phyloP scores from a whole-genome alignment of 164 flowering plant species.

The Kalanchoe fedtschenkoi region DNA sequence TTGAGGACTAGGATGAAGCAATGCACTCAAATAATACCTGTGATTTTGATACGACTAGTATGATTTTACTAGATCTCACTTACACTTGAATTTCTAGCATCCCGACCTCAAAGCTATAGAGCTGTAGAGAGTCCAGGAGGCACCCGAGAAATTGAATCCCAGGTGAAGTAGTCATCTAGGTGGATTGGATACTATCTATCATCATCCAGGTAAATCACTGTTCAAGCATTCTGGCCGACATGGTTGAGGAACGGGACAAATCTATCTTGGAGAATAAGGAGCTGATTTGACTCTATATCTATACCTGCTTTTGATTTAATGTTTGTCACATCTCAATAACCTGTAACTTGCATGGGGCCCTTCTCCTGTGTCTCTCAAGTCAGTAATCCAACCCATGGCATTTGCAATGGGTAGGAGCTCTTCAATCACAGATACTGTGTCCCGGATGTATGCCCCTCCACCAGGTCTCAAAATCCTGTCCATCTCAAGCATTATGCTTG shows the following conservation, averaged over 20 bases:
- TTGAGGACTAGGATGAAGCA: too few relatives aligned
- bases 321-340: conserved; percentile 47
- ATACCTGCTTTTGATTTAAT: neutral
- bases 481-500: conserved; percentile 76
- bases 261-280: too few relatives aligned
- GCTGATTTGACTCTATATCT: neutral
- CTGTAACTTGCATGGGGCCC: conserved; percentile 64
- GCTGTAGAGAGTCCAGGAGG: too few relatives aligned
- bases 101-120: too few relatives aligned
- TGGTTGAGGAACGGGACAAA: too few relatives aligned
- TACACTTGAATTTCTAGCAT: too few relatives aligned
- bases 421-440: conserved; percentile 28
- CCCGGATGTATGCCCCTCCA: conserved; percentile 62
- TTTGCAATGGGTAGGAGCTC: conserved; percentile 37
- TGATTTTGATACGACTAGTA: too few relatives aligned
- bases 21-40: too few relatives aligned
- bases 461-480: conserved; percentile 79
- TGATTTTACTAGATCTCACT: too few relatives aligned
- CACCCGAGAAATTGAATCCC: too few relatives aligned
- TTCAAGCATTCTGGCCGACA: neutral
- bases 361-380: conserved; percentile 41
- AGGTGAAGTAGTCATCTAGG: too few relatives aligned
- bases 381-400: conserved; percentile 56
- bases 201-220: neutral
- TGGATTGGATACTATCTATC: too few relatives aligned